Conservation (phyloP, 163 green algal genomes). For the Scenedesmus sp. region DNA sequence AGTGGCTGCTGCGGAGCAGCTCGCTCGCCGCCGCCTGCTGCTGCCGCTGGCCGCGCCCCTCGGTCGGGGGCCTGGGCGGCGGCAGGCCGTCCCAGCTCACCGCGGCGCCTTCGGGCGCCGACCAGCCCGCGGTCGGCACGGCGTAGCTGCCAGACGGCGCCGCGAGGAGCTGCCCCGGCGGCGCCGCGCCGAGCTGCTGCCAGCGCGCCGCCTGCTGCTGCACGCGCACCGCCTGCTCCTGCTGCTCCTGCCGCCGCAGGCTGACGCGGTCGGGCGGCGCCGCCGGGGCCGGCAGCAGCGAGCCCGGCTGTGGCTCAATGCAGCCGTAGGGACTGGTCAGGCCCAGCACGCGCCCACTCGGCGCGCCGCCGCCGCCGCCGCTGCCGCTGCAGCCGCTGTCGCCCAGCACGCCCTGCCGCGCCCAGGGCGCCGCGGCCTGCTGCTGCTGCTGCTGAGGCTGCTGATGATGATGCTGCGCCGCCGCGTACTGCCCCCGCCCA, state of each 20-base stretch:
- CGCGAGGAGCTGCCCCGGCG: slow-evolving; percentile 22
- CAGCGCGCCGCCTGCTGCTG: slow-evolving; percentile 2
- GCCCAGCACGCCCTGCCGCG: too few species aligned
- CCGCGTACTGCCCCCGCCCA: not conserved
- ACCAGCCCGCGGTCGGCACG: slow-evolving; percentile 15
- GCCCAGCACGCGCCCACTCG: not conserved
- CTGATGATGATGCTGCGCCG: not conserved
- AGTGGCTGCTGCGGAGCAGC: too few species aligned
- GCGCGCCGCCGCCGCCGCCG: not conserved
- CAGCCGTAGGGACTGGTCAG: slow-evolving; percentile 6
- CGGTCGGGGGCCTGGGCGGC: too few species aligned
- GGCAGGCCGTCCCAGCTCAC: too few species aligned
- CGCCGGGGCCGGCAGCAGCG: not conserved
- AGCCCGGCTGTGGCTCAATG: slow-evolving; percentile 10
- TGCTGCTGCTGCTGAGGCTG: not conserved
- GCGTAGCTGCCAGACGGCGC: slow-evolving; percentile 12
- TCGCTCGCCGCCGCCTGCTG: too few species aligned
- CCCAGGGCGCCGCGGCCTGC: too few species aligned
- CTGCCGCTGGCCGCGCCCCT: too few species aligned
- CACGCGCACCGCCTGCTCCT: not conserved
- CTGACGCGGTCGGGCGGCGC: not conserved
- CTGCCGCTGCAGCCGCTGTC: not conserved
- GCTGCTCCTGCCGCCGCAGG: slow-evolving; percentile 3
- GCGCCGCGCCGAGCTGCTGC: not conserved
- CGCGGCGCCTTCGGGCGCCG: too few species aligned